phyloP scores from a whole-genome alignment of 108 stramenopile species.

The Nitzschia sp. region DNA sequence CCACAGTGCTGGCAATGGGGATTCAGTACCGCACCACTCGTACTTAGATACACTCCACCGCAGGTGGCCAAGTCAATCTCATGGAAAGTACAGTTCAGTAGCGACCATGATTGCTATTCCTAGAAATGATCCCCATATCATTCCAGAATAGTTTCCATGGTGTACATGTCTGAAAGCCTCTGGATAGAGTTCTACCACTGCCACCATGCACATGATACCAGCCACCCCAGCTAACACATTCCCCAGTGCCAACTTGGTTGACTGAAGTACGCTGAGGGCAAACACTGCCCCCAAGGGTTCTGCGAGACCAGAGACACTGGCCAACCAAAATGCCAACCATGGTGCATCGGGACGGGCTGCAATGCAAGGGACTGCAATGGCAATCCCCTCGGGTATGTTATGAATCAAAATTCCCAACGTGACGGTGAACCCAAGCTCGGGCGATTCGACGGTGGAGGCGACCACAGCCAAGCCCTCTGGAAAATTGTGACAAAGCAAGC shows the following conservation, averaged over 20 bases:
- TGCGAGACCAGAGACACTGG: conserved; percentile 70
- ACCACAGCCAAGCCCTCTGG: conserved; percentile 81
- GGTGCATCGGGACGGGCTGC: conserved; percentile 74
- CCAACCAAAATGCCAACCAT: conserved; percentile 69
- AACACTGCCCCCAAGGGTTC: conserved; percentile 75
- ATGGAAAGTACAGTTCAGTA: conserved; percentile 32
- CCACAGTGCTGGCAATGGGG: no score
- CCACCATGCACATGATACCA: conserved; percentile 83
- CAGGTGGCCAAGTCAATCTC: background rate
- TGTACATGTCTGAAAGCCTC: conserved; percentile 54
- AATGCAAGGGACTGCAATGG: conserved; percentile 79
- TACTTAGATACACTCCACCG: no score
- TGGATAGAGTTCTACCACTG: conserved; percentile 73
- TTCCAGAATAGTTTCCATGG: conserved; percentile 17
- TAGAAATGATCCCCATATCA: conserved; percentile 27
- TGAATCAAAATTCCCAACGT: conserved; percentile 81
- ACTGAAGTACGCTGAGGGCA: conserved; percentile 43
- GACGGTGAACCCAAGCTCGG: conserved; percentile 68
- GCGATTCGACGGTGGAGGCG: conserved; percentile 65
- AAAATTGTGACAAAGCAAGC: conserved; percentile 75
- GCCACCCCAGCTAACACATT: conserved; percentile 82
- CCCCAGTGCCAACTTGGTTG: conserved; percentile 42
- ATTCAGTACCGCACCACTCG: no score
- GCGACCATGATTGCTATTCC: conserved; percentile 33
- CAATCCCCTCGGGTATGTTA: conserved; percentile 85